Base-by-base conservation (phyloP, 2,329 filamentous ascomycete species). In the Fusarium citri region DNA sequence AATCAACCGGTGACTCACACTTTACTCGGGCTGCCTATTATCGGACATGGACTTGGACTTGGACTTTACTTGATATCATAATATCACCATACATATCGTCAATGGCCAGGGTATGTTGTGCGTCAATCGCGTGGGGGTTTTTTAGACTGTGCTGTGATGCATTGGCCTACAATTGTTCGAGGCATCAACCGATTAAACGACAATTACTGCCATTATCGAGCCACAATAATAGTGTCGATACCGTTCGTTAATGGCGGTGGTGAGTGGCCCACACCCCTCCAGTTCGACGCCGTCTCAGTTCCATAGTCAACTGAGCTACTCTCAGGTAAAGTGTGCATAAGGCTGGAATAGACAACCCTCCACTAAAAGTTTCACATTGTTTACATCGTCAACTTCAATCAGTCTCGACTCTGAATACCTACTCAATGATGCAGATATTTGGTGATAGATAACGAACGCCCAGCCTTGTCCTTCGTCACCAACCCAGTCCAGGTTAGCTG, bases 1-100 rank as follows among this genome's bases (percentile, higher is more conserved):
- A 66, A 55, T 34, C 55, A 53, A 26, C 59, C 45, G 45, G 64
- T 71, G 68, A 71, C 53, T 71, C 68, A 71, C 41, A 71, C 18
- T 37, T 37, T n/a, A 37, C 37, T 63, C 34, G 18, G 18, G 40
- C 30, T 66, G 37, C 51, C 66, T 51, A 49, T 56, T 47, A 55
- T 66, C 59, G 60, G 50, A 69, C 42, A 16, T 55, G 42, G 58
- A 31, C n/a, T 31, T 46, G 25, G 34, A 28, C 30, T 18, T 34
- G 31, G 16, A 37, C 16, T 37, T 37, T 20, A n/a, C 49, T 51
- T 28, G 49, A 42, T 22, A 55, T 22, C 45, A 51, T 51, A 37
- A 37, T 37, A 37, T 37, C 31, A 37, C 12, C 25, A 10, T 51
- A 51, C 10, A 40, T 34, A 15, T 37, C 16, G 48, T 37, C 16